Percentiles rank a stretch among this genome's conserved stretches.
Conservation (phyloP, 306 rosid species). For the Argentina anserina region DNA sequence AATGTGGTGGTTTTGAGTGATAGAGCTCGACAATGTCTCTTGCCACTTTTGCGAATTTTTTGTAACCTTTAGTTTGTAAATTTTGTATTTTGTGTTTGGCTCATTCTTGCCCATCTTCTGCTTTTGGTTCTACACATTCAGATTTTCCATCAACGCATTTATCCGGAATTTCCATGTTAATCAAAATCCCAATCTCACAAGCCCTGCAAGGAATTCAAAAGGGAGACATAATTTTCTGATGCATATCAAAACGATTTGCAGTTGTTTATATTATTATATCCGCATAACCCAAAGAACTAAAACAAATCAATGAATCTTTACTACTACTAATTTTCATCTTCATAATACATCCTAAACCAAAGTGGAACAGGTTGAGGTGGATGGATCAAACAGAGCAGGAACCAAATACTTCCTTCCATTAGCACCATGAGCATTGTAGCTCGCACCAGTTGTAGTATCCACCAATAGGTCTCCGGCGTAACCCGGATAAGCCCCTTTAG, state of each 20-base stretch:
- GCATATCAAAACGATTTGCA: conserved; percentile 41
- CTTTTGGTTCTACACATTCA: background rate
- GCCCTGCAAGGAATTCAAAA: background rate
- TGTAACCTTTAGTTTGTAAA: background rate
- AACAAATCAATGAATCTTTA: conserved; percentile 41
- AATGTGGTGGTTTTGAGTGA: background rate
- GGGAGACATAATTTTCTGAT: background rate
- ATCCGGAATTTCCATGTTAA: background rate
- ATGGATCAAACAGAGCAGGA: conserved; percentile 61
- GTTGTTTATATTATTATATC: background rate
- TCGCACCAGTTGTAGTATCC: conserved; percentile 53
- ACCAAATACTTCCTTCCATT: conserved; percentile 60
- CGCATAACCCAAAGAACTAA: conserved; percentile 13
- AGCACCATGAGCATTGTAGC: conserved; percentile 60
- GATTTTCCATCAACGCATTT: background rate
- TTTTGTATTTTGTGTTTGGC: background rate
- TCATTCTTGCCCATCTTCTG: background rate
- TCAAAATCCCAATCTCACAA: background rate
- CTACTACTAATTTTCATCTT: conserved; percentile 1
- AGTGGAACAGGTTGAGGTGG: conserved; percentile 53
- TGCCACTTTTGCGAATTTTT: background rate
- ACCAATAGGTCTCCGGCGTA: conserved; percentile 53
- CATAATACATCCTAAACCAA: conserved; percentile 27
- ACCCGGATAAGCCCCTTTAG: conserved; percentile 67
- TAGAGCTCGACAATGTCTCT: background rate